Conservation (phyloP, 163 green algal species). For the Scenedesmus sp. region DNA sequence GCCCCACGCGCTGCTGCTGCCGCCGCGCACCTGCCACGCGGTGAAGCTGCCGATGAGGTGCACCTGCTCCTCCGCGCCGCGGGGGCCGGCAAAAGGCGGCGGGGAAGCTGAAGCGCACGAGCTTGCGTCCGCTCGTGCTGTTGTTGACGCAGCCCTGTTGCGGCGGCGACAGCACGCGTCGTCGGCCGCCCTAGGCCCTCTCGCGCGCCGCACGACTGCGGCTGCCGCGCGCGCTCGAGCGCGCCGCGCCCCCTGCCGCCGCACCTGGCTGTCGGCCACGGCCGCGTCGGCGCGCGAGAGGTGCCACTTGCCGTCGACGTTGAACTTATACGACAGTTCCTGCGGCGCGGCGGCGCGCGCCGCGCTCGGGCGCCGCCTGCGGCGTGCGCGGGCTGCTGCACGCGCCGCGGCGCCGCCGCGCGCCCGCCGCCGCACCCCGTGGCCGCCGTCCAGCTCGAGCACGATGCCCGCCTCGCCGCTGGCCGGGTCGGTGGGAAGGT, state of each 20-base stretch:
- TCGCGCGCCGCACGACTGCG: no score
- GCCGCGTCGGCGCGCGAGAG: slow-evolving; percentile 3
- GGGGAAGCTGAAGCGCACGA: slow-evolving; percentile 35
- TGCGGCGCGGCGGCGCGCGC: not conserved
- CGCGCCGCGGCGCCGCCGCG: no score
- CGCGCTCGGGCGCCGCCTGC: no score
- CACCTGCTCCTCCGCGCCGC: not conserved
- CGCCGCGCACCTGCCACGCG: slow-evolving; percentile 30
- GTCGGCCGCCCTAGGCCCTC: no score
- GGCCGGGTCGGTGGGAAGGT: slow-evolving; percentile 5
- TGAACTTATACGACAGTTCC: slow-evolving; percentile 31
- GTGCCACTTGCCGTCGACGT: slow-evolving; percentile 29
- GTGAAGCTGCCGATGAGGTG: slow-evolving; percentile 44
- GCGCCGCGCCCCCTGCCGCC: no score
- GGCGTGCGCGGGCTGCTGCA: no score
- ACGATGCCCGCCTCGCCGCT: slow-evolving; percentile 22
- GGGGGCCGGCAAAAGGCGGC: not conserved
- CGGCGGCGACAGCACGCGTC: no score
- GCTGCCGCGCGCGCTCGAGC: no score
- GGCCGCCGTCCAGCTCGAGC: slow-evolving; percentile 30
- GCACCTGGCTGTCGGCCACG: slow-evolving; percentile 28
- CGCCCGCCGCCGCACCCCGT: slow-evolving; percentile 16
- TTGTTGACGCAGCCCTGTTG: slow-evolving; percentile 41
- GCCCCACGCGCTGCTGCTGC: not conserved
- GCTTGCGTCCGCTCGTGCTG: slow-evolving; percentile 21